phyloP scores from a whole-genome alignment of 2,329 filamentous ascomycete genomes.

The Aspergillus sclerotialis region DNA sequence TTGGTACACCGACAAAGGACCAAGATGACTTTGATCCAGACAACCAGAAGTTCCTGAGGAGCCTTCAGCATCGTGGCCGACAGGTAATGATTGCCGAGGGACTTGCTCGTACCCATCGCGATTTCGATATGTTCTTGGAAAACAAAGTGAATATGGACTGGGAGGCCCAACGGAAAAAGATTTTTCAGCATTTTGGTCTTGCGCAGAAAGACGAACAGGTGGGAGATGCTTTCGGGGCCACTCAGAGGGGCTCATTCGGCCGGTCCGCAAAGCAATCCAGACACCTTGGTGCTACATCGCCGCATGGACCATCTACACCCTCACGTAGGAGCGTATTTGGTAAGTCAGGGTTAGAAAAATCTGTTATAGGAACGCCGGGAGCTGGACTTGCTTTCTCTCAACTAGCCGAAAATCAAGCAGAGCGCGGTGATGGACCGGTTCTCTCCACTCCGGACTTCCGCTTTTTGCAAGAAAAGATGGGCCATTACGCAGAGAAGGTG shows the following conservation, averaged over 20 bases:
- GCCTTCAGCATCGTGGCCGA: slow-evolving; percentile 83
- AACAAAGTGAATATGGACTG: slow-evolving; percentile 93
- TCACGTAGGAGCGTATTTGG: slow-evolving; percentile 55
- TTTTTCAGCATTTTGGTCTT: slow-evolving; percentile 95
- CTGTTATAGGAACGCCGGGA: slow-evolving; percentile 76
- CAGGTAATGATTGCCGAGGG: slow-evolving; percentile 86
- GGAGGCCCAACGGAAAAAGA: slow-evolving; percentile 85
- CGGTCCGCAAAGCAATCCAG: slow-evolving; percentile 30
- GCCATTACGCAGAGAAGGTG: slow-evolving; percentile 70
- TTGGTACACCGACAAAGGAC: slow-evolving; percentile 25
- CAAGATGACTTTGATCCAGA: slow-evolving; percentile 46
- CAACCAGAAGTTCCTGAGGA: slow-evolving; percentile 68
- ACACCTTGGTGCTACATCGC: slow-evolving; percentile 36
- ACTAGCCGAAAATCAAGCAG: slow-evolving; percentile 64
- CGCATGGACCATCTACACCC: slow-evolving; percentile 33
- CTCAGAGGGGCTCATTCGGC: slow-evolving; percentile 44
- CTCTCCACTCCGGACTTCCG: slow-evolving; percentile 61
- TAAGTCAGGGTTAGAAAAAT: slow-evolving; percentile 67
- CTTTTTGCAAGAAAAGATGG: slow-evolving; percentile 75
- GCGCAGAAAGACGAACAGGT: slow-evolving; percentile 41
- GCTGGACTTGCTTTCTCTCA: slow-evolving; percentile 51
- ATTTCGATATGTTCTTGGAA: slow-evolving; percentile 90
- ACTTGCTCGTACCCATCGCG: slow-evolving; percentile 78
- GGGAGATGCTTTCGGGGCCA: slow-evolving; percentile 36
- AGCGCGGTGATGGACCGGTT: slow-evolving; percentile 45